Evolutionary conservation across 225 moss, liverwort and hornwort genomes (phyloP), one percentile per base, ranked within the genome.

Genomic region (Sphagnum contortum): DNA sequence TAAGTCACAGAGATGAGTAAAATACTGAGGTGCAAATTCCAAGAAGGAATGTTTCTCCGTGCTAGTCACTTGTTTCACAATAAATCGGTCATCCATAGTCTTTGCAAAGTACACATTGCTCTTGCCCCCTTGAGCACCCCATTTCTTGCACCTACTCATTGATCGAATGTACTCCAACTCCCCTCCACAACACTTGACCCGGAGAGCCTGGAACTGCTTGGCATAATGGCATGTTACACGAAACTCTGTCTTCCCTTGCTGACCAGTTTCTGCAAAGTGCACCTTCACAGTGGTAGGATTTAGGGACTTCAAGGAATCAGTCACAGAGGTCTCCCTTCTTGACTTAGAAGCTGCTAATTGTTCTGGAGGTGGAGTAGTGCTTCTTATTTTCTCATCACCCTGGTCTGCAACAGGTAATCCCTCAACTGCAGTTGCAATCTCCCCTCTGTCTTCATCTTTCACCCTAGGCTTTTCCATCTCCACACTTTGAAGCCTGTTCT

Each of bases 71-170:
- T 87, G 87, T 44, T 87, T 87, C 68, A 87, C 75, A 45, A 87
- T 79, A 68, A 84, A 87, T 8, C 87, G 87, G 49, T 87, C 87
- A 46, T 87, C 87, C 44, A 78, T 69, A n/a, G 87, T 87, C 73
- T 84, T 84, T 44, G 87, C 87, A 8, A 87, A 87, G 60, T 74
- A 87, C 2, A 76, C 87, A 60, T 81, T 84, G 69, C 81, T 81
- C 75, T 79, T 87, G 11, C 87, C 87, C 44, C 87, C 87, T 63
- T 79, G 81, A 3, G 87, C 84, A 6, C 79, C 79, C 81, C 81
- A 87, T 12, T 67, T 75, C 79, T 79, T 84, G 72, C 87, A 87
- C 8, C 87, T 74, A 48, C 81, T 84, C 72, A 87, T 8, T 47
- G 87, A 84, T 50, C 84, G 76, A 58, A 84, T 61, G 53, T 78